Conservation (phyloP, 306 rosid species). For the Vachellia pachyceras region DNA sequence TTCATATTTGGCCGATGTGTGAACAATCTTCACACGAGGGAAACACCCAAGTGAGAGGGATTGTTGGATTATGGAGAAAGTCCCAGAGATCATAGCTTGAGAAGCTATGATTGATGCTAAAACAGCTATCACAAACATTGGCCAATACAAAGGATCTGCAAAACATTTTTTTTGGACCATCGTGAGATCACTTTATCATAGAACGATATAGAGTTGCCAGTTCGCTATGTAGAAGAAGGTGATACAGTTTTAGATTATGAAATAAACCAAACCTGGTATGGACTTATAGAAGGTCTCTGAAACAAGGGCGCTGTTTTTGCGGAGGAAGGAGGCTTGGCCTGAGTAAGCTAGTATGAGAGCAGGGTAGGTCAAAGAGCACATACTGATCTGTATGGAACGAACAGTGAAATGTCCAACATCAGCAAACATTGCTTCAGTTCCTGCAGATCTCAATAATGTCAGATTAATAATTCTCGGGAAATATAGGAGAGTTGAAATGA, state of each 20-base stretch:
- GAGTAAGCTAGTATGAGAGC: slow-evolving; percentile 8
- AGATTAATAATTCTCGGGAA: not conserved
- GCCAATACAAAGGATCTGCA: slow-evolving; percentile 61
- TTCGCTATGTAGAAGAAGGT: not conserved
- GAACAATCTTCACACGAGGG: no score
- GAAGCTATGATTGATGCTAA: slow-evolving; percentile 62
- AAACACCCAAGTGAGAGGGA: slow-evolving; percentile 38
- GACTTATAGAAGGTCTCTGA: slow-evolving; percentile 1
- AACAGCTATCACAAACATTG: slow-evolving; percentile 55
- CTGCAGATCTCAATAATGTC: not conserved
- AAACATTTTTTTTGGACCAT: not conserved
- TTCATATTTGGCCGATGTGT: no score
- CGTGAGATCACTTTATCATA: not conserved
- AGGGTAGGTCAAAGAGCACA: slow-evolving; percentile 14
- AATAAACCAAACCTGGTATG: not conserved
- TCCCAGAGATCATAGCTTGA: slow-evolving; percentile 66
- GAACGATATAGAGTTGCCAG: not conserved
- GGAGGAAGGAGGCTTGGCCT: slow-evolving; percentile 16
- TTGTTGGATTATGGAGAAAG: slow-evolving; percentile 64
- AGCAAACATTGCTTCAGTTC: slow-evolving; percentile 22
- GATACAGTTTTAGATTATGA: not conserved
- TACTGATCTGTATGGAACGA: slow-evolving; percentile 10
- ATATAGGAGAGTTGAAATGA: not conserved
- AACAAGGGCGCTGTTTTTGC: not conserved
- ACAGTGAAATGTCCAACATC: slow-evolving; percentile 14